Percentiles rank a stretch among this genome's conserved stretches.
phyloP scores from a whole-genome alignment of 1,139 yeast species.

The Entelexis paramagnoliae region DNA sequence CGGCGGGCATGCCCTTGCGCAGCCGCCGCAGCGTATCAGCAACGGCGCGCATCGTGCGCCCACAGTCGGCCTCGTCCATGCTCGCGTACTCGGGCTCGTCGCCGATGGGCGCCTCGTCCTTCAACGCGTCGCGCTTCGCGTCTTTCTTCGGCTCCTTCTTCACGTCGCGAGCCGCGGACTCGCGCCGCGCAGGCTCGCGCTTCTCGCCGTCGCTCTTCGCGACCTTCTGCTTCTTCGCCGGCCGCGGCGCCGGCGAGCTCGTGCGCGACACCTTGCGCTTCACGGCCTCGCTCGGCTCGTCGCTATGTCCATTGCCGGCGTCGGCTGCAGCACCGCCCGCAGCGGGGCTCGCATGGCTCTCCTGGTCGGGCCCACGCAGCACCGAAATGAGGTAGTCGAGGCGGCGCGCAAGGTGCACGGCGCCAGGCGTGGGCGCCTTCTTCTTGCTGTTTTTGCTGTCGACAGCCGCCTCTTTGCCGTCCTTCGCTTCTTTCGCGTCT shows the following conservation, averaged over 20 bases:
- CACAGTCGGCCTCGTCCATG: slow-evolving; percentile 70
- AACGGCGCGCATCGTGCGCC: slow-evolving; percentile 57
- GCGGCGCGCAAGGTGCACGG: slow-evolving; percentile 90
- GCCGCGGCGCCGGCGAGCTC: slow-evolving; percentile 12
- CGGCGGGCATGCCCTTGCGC: slow-evolving; percentile 62
- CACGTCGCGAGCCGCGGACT: slow-evolving; percentile 8
- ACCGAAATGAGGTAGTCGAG: slow-evolving; percentile 50
- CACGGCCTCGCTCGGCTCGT: neutral
- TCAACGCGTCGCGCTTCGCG: slow-evolving; percentile 11
- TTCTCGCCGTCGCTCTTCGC: slow-evolving; percentile 2
- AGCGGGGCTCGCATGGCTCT: neutral
- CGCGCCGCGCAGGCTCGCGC: slow-evolving; percentile 4
- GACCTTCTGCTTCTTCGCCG: slow-evolving; percentile 15
- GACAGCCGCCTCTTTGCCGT: slow-evolving; percentile 18
- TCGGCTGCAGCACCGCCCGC: neutral
- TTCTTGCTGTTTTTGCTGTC: slow-evolving; percentile 24
- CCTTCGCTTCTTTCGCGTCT: neutral
- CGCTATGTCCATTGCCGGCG: neutral
- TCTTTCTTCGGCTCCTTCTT: slow-evolving; percentile 1
- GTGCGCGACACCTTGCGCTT: slow-evolving; percentile 16
- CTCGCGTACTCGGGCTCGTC: slow-evolving; percentile 58
- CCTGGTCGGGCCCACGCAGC: slow-evolving; percentile 12
- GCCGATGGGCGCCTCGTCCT: slow-evolving; percentile 28
- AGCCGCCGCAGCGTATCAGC: slow-evolving; percentile 62
- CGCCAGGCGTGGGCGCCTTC: slow-evolving; percentile 69